A percentile compares a stretch with the other conserved stretches of the same genome.
phyloP scores from a whole-genome alignment of 208 protist species.

The Borovskyia barvae region DNA sequence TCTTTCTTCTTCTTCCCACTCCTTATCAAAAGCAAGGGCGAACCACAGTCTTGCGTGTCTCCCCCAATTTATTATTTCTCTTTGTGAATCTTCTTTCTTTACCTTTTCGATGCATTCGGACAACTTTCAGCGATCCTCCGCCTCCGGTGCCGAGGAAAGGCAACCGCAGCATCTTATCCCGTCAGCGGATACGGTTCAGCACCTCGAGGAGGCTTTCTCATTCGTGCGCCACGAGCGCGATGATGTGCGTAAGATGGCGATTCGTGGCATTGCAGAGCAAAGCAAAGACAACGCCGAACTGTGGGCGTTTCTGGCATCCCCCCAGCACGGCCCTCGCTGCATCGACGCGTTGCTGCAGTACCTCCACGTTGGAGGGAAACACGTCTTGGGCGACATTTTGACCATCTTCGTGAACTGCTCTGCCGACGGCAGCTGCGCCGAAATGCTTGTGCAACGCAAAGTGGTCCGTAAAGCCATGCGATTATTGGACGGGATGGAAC shows the following conservation, averaged over 20 bases:
- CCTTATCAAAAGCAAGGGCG: no score
- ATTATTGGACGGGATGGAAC: conserved; percentile 65
- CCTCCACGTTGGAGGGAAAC: conserved; percentile 41
- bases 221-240: conserved; percentile 69
- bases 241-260: conserved; percentile 83
- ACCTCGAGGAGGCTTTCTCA: conserved; percentile 64
- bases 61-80: no score
- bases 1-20: no score
- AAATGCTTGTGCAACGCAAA: conserved; percentile 63
- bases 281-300: conserved; percentile 77
- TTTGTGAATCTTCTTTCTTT: no score
- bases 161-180: no score
- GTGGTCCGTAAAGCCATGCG: conserved; percentile 79
- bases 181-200: conserved; percentile 19
- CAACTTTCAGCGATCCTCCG: no score
- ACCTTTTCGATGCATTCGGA: no score
- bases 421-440: conserved; percentile 61
- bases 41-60: no score
- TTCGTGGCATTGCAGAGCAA: conserved; percentile 67
- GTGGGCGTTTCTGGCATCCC: conserved; percentile 42
- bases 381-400: conserved; percentile 68
- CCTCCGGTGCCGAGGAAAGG: no score
- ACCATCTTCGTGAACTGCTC: conserved; percentile 84
- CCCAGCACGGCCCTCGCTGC: conserved; percentile 31
- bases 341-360: conserved; percentile 66